Percentiles rank a stretch among this genome's conserved stretches.
Conservation (phyloP, 176 grass and related monocot genomes). For the Pontederia crassipes region DNA sequence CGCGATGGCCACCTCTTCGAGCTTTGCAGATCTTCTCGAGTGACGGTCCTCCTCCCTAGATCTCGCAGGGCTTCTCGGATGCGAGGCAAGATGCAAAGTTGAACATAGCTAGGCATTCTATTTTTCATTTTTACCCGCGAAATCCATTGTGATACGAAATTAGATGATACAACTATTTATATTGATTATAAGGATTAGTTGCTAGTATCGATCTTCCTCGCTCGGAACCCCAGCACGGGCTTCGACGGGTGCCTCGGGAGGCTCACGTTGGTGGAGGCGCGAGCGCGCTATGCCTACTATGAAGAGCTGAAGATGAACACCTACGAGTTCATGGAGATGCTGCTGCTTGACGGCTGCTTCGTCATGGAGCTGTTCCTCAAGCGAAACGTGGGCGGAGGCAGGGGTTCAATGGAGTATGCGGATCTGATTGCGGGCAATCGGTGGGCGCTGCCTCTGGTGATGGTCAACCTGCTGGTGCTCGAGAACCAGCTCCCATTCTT, state of each 20-base stretch:
- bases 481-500: conserved; percentile 47
- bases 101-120: too few species aligned
- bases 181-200: too few species aligned
- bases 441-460: conserved; percentile 3
- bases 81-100: too few species aligned
- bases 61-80: too few species aligned
- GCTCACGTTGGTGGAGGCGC: rapidly evolving
- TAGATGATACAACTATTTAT: too few species aligned
- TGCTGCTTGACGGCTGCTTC: conserved; percentile 37
- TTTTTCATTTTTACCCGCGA: too few species aligned
- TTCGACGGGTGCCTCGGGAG: not conserved
- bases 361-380: conserved; percentile 21
- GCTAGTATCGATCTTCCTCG: too few species aligned
- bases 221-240: not conserved
- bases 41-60: too few species aligned
- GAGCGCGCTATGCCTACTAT: not conserved
- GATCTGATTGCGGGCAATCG: conserved; percentile 4
- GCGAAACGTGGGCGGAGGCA: not conserved
- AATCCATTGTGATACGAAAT: too few species aligned
- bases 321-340: not conserved
- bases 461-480: conserved; percentile 28
- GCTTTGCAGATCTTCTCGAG: too few species aligned
- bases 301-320: not conserved
- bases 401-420: not conserved
- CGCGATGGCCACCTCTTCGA: too few species aligned